Conservation (phyloP, 2,329 filamentous ascomycete genomes). For the Aspergillus sp. region DNA sequence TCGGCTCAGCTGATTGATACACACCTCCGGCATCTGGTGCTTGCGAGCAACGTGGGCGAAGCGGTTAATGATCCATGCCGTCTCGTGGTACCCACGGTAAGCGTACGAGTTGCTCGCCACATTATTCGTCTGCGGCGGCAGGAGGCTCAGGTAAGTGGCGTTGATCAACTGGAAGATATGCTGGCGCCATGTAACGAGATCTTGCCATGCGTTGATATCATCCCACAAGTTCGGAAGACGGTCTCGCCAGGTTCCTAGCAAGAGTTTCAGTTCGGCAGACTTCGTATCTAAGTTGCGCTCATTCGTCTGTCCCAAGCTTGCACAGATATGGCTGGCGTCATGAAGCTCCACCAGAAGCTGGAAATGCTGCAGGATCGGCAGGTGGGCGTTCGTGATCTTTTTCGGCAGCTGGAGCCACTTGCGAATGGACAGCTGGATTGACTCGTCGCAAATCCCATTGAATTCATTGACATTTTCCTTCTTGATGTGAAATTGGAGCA, state of each 20-base stretch:
- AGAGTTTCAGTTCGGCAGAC: constrained; percentile 86
- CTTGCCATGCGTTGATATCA: constrained; percentile 98
- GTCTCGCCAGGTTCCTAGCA: constrained; percentile 91
- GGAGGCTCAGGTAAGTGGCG: constrained; percentile 74
- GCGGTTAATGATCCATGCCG: constrained; percentile 98
- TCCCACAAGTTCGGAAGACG: constrained; percentile 96
- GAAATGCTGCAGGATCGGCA: constrained; percentile 92
- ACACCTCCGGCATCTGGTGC: constrained; percentile 92
- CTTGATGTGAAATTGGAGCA: constrained; percentile 89
- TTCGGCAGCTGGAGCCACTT: constrained; percentile 99
- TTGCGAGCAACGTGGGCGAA: constrained; percentile 97
- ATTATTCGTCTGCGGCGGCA: constrained; percentile 71
- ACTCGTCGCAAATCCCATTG: constrained; percentile 84
- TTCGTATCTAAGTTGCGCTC: constrained; percentile 82
- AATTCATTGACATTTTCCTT: constrained; percentile 74
- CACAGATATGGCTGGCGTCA: constrained; percentile 92
- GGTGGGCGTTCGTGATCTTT: constrained; percentile 87
- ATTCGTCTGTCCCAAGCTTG: constrained; percentile 77
- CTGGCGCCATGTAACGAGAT: constrained; percentile 98
- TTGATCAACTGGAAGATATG: constrained; percentile 99
- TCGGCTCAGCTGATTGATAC: constrained; percentile 89
- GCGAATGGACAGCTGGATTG: constrained; percentile 89
- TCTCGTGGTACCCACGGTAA: constrained; percentile 96
- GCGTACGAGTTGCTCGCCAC: constrained; percentile 87
- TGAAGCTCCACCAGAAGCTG: constrained; percentile 96